Percentiles rank a stretch among this genome's conserved stretches.
phyloP scores from a whole-genome alignment of 768 basidiomycete species.

The Clavulina sp. region DNA sequence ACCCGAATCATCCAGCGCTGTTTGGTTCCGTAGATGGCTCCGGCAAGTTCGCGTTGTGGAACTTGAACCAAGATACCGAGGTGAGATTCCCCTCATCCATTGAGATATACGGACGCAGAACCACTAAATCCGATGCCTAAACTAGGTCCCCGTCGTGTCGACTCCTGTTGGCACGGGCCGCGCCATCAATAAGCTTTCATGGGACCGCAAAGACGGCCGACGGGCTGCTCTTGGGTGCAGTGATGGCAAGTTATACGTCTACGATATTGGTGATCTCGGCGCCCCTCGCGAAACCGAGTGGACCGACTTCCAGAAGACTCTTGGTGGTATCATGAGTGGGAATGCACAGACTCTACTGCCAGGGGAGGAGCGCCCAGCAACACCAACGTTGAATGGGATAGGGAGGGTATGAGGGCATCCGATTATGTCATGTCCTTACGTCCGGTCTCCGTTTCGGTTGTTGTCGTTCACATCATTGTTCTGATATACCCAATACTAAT shows the following conservation, averaged over 20 bases:
- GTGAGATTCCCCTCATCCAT: conserved; percentile 18
- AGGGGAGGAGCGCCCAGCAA: too few relatives aligned
- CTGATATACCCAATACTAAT: too few relatives aligned
- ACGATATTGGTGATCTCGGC: conserved; percentile 85
- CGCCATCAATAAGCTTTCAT: conserved; percentile 88
- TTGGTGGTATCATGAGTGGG: conserved; percentile 48
- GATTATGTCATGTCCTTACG: too few relatives aligned
- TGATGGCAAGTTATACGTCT: conserved; percentile 84
- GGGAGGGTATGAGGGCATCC: too few relatives aligned
- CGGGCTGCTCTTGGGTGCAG: conserved; percentile 81
- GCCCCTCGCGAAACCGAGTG: conserved; percentile 83
- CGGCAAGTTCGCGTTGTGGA: conserved; percentile 95
- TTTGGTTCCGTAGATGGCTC: conserved; percentile 91
- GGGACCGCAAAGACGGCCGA: conserved; percentile 87
- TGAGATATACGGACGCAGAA: too few relatives aligned
- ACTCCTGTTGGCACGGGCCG: conserved; percentile 60
- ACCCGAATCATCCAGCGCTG: conserved; percentile 83
- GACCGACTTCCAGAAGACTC: conserved; percentile 77
- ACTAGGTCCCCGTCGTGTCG: conserved; percentile 80
- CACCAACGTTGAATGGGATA: conserved; percentile 2
- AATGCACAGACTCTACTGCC: conserved; percentile 3
- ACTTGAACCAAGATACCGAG: conserved; percentile 92
- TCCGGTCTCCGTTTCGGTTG: too few relatives aligned
- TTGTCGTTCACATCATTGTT: too few relatives aligned
- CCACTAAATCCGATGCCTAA: not conserved